Percentiles rank a stretch among this genome's conserved stretches.
Evolutionary conservation across 106 monocot species (phyloP).

Genomic region (Ottelia alismoides): DNA sequence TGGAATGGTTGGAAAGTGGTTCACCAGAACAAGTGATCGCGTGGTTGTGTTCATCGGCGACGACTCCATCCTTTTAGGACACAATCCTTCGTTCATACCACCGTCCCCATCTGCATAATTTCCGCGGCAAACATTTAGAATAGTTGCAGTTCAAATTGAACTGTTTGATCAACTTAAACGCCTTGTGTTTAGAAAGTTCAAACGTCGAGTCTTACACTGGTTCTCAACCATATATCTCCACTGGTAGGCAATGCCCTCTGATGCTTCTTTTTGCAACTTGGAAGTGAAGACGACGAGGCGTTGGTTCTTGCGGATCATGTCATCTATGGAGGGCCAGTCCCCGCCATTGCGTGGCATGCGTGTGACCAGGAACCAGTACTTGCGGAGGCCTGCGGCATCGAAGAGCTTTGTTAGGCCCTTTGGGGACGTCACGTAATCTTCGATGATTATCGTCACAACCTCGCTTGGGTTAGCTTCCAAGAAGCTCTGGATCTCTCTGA

Average conservation of each 20-base stretch:
- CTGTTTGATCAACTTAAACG: too few species aligned
- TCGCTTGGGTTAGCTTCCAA: slow-evolving; percentile 37
- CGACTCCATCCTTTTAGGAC: slow-evolving; percentile 67
- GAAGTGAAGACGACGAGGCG: too few species aligned
- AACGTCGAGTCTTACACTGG: slow-evolving; percentile 30
- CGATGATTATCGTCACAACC: slow-evolving; percentile 48
- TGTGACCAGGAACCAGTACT: slow-evolving; percentile 55
- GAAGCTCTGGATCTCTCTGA: slow-evolving; percentile 40
- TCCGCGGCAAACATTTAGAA: slow-evolving; percentile 34
- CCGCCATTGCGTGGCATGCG: slow-evolving; percentile 56
- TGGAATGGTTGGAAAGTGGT: too few species aligned
- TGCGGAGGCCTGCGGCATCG: slow-evolving; percentile 43
- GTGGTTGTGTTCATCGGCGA: slow-evolving; percentile 41
- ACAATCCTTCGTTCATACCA: too few species aligned
- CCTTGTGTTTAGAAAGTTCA: not conserved
- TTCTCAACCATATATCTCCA: slow-evolving; percentile 68
- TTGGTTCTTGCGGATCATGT: too few species aligned
- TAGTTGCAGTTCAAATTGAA: slow-evolving; percentile 46
- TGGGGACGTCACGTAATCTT: too few species aligned
- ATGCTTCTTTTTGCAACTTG: slow-evolving; percentile 48
- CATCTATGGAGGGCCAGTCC: too few species aligned
- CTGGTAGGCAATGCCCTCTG: slow-evolving; percentile 69
- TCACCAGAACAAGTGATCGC: slow-evolving; percentile 50
- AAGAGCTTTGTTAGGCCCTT: too few species aligned
- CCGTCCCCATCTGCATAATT: too few species aligned